Evolutionary conservation across 257 asterid genomes (phyloP).

Genomic region (Salvia miltiorrhiza): DNA sequence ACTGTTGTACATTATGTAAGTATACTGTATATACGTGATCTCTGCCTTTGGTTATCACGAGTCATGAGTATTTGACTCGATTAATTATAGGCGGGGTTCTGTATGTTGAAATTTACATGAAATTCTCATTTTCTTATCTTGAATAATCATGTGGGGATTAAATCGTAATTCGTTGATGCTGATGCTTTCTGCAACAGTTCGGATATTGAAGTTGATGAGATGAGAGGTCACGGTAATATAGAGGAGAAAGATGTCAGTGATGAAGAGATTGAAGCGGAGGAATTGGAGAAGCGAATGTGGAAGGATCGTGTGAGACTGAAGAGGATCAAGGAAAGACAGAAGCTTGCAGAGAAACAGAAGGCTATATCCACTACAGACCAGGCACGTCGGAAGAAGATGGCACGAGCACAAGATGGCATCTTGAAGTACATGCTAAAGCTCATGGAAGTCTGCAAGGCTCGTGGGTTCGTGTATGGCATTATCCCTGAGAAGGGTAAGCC

Average conservation of each 20-base stretch:
- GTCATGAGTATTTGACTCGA: not conserved
- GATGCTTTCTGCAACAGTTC: constrained; percentile 38
- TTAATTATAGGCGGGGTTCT: not conserved
- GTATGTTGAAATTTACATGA: not conserved
- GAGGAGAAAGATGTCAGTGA: constrained; percentile 69
- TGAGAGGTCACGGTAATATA: constrained; percentile 39
- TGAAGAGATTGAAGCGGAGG: constrained; percentile 64
- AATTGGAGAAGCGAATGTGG: constrained; percentile 71
- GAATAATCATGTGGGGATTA: not conserved
- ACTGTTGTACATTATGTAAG: not conserved
- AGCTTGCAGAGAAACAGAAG: constrained; percentile 56
- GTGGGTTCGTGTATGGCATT: constrained; percentile 55
- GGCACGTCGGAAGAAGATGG: constrained; percentile 58
- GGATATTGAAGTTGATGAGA: constrained; percentile 58
- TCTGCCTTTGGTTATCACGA: not conserved
- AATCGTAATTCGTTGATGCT: not conserved
- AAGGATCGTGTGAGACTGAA: constrained; percentile 61
- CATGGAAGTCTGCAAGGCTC: constrained; percentile 60
- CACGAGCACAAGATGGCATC: constrained; percentile 56
- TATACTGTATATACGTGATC: not conserved
- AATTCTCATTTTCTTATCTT: not conserved
- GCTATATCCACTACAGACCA: constrained; percentile 40
- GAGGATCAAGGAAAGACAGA: constrained; percentile 57
- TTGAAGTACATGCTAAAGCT: constrained; percentile 51
- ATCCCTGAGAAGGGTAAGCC: constrained; percentile 60